Evolutionary conservation across 352 stramenopile genomes (phyloP), one percentile per base, ranked within the genome.

Genomic region (Elongisporangium prolatum): DNA sequence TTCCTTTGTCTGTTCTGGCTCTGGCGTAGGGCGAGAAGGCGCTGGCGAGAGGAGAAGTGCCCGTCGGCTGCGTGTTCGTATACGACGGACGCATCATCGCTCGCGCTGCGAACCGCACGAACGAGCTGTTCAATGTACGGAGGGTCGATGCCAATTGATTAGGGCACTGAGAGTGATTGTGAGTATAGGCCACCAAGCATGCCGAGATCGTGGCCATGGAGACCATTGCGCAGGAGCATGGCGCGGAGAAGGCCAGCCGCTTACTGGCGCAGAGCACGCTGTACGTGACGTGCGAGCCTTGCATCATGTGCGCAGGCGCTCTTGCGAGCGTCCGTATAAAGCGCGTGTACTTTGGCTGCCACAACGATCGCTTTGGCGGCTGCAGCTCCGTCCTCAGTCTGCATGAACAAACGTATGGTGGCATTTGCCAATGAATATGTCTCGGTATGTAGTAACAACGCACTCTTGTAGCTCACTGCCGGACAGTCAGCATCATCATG

Each of bases 261-360:
- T 65, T 92, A 21, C 66, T 95, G 25, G 67, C 72, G 2, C 60
- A 88, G 24, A 86, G 76, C 50, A 82, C 71, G 51, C 68, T 95
- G 37, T 95, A 93, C 63, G 92, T 98, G 47, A 98, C 93, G 9
- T 96, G 89, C 38, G 93, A 98, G 71, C 93, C 93, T 5, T 98
- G 93, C 66, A 97, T 98, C 60, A 98, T 98, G 93, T 98, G 93
- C 50, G 91, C 93, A 3, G 77, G 74, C 24, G 92, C 91, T n/a
- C 69, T 98, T 17, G 74, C 78, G 14, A 74, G 89, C 51, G 66
- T 97, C 13, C 75, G 62, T 48, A 88, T 98, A 49, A 60, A 75
- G 47, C 63, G 60, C 7, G 90, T 96, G 50, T 84, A 89, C 38
- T 98, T 97, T 75, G 92, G 92, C 17, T 97, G 88, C 65, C 77